phyloP scores from a whole-genome alignment of 768 basidiomycete genomes.

The Imleria badia region DNA sequence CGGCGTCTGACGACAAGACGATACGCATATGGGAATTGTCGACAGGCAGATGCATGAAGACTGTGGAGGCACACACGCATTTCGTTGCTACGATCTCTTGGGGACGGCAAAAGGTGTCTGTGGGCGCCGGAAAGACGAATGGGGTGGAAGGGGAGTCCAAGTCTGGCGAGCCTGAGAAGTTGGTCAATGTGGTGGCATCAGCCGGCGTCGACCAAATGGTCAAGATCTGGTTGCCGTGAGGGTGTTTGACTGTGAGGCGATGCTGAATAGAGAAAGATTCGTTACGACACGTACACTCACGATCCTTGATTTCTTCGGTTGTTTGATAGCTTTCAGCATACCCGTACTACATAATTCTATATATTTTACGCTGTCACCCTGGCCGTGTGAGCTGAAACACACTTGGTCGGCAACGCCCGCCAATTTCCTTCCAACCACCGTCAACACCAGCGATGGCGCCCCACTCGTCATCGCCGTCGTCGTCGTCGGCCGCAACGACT shows the following conservation, averaged over 20 bases:
- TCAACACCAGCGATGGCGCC: constrained; percentile 62
- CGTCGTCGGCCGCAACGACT: constrained; percentile 62
- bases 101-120: constrained; percentile 59
- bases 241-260: too few species aligned
- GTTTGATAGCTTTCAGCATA: constrained; percentile 30
- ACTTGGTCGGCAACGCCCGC: constrained; percentile 30
- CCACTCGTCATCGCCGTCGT: constrained; percentile 61
- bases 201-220: constrained; percentile 68
- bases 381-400: constrained; percentile 27
- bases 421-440: constrained; percentile 25
- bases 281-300: constrained; percentile 30
- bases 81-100: constrained; percentile 82
- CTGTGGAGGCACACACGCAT: constrained; percentile 82
- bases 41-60: constrained; percentile 83
- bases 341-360: constrained; percentile 35
- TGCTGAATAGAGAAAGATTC: too few species aligned
- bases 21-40: constrained; percentile 88
- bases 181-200: constrained; percentile 69
- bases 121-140: constrained; percentile 40
- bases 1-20: constrained; percentile 90
- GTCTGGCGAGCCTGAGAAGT: constrained; percentile 46
- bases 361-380: constrained; percentile 19
- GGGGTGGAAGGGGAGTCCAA: constrained; percentile 36
- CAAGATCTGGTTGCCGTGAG: constrained; percentile 57
- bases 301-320: constrained; percentile 29